These are phyloP conservation scores for Trametes cinnabarina DNA, from an alignment of 768 basidiomycete species.

Conservation along the genomic window DNA sequence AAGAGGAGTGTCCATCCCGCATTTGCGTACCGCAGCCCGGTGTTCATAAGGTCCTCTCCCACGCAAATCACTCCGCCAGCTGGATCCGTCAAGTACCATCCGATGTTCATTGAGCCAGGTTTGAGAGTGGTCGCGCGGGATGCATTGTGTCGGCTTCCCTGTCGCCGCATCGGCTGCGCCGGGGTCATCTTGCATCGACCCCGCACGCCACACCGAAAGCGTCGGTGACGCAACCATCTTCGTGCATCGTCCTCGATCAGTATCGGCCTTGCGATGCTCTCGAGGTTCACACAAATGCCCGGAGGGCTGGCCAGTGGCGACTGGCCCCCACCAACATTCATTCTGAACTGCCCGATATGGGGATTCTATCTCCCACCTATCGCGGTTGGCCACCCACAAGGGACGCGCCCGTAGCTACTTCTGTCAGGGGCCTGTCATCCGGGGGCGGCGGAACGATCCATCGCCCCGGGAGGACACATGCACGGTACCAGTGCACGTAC, in stretches of 20 bases:
- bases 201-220: neutral
- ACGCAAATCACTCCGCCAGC: conserved; percentile 5
- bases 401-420: neutral
- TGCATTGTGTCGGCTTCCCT: neutral
- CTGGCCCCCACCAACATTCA: neutral
- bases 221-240: neutral
- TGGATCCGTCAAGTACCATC: neutral
- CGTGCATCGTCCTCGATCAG: neutral
- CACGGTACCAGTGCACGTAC: neutral
- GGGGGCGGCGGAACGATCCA: neutral
- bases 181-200: neutral
- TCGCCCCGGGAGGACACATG: neutral
- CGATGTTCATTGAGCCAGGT: neutral
- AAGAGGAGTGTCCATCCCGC: neutral
- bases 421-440: neutral
- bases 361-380: conserved; percentile 14
- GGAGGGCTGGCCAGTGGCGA: neutral
- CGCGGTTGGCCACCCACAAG: conserved; percentile 12
- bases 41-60: neutral
- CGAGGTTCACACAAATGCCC: conserved; percentile 1
- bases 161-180: conserved; percentile 8
- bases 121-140: neutral
- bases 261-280: conserved; percentile 5
- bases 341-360: conserved; percentile 6
- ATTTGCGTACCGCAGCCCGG: neutral